Base-by-base conservation (phyloP, 306 rosid genomes). In the Dalbergia cochinchinensis region DNA sequence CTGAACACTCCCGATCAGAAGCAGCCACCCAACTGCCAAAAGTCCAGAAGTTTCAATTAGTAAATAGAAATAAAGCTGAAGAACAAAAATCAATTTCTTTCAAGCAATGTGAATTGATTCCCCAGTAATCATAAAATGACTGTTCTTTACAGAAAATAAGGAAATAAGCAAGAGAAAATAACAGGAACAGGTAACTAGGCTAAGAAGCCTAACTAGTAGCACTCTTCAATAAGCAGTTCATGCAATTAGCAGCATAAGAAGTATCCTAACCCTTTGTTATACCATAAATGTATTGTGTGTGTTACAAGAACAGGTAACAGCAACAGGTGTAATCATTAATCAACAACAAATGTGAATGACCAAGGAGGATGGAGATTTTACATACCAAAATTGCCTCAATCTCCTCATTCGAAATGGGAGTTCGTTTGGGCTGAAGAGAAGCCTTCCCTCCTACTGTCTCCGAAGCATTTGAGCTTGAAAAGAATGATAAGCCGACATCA, bases 351-450 rank as follows among this genome's bases (percentile, higher is more conserved):
- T 18, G 31, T 50, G 39, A 76, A 74, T 47, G 73, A 69, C 34
- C 55, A 57, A 18, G 41, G 35, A 58, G 58, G 31, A 26, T 26
- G 75, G 34, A 82, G 51, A 71, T 78, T 60, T 48, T 60, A 78
- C 91, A 59, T 88, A 94, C 98, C 98, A 94, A 74, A 88, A 94
- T 65, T 82, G 97, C 94, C 61, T 94, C 98, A 68, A 94, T 94
- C 89, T 94, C 98, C 72, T 92, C 91, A 4, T 91, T 83, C 66
- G 97, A 80, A 20, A 94, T 67, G 0, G 97, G 98, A 68, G 94
- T 92, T 90, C 98, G 87, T 83, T 87, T 88, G 44, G 97, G 98
- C 80, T 94, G 98, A 84, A 84, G 90, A 78, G 98, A 94, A 70
- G 98, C 97, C 80, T 94, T 91, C 82, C 98, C 98, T 72, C 95